Percentiles rank a stretch among this genome's conserved stretches.
Conservation (phyloP, 352 stramenopile genomes). For the Pythium utonaiense region DNA sequence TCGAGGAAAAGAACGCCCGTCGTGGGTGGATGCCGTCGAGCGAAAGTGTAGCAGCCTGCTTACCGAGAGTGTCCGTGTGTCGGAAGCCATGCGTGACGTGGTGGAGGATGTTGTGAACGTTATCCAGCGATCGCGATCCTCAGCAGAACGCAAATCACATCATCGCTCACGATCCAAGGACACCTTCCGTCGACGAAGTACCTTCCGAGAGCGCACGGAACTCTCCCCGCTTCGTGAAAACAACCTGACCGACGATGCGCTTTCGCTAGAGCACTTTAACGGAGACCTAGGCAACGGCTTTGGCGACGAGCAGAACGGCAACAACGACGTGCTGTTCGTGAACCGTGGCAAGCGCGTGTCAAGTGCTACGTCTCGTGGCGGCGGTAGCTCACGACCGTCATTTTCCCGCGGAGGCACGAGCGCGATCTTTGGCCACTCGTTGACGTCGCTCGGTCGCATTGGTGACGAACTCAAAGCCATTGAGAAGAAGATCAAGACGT, state of each 20-base stretch:
- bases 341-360: conserved; percentile 31
- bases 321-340: conserved; percentile 26
- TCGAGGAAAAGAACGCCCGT: conserved; percentile 31
- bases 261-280: conserved; percentile 24
- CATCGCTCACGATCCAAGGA: conserved; percentile 21
- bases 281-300: conserved; percentile 8
- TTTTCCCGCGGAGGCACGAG: conserved; percentile 21
- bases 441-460: conserved; percentile 55
- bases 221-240: conserved; percentile 15
- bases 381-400: conserved; percentile 27
- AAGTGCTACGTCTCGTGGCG: conserved; percentile 17
- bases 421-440: conserved; percentile 40
- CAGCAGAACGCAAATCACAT: conserved; percentile 34
- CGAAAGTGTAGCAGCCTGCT: conserved; percentile 50
- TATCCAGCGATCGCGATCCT: conserved; percentile 39
- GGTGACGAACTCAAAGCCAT: conserved; percentile 66
- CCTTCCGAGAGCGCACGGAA: conserved; percentile 8
- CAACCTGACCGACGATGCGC: conserved; percentile 17
- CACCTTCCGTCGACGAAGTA: conserved; percentile 21
- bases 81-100: conserved; percentile 46
- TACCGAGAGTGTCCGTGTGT: conserved; percentile 51
- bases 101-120: conserved; percentile 43
- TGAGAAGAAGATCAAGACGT: conserved; percentile 58
- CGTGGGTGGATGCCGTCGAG: conserved; percentile 58
- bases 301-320: not conserved